A percentile compares a stretch with the other conserved stretches of the same genome.
Evolutionary conservation across 2,329 filamentous ascomycete genomes (phyloP).

Genomic region (Colletotrichum higginsianum): DNA sequence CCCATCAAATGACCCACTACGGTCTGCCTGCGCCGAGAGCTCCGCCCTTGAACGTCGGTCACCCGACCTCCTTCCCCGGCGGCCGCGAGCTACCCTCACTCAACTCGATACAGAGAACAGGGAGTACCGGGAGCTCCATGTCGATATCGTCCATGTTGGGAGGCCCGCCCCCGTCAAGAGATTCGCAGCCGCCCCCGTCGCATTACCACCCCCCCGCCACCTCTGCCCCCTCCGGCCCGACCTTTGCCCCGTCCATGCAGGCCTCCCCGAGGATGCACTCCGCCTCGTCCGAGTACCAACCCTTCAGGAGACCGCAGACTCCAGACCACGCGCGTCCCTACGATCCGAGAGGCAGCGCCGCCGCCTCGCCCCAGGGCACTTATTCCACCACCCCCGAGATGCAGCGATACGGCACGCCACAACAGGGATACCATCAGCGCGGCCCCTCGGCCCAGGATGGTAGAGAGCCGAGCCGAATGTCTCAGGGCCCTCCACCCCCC

Average conservation of each 20-base stretch:
- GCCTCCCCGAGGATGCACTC: slow-evolving; percentile 71
- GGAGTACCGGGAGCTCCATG: slow-evolving; percentile 68
- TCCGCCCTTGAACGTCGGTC: slow-evolving; percentile 59
- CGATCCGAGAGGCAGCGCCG: slow-evolving; percentile 61
- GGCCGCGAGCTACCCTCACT: slow-evolving; percentile 69
- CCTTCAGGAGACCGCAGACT: slow-evolving; percentile 78
- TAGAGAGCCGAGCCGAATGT: slow-evolving; percentile 55
- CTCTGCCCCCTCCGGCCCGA: slow-evolving; percentile 57
- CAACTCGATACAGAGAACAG: slow-evolving; percentile 63
- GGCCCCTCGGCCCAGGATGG: slow-evolving; percentile 65
- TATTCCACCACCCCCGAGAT: slow-evolving; percentile 72
- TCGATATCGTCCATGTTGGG: slow-evolving; percentile 74
- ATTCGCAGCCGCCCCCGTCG: slow-evolving; percentile 56
- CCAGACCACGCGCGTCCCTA: slow-evolving; percentile 77
- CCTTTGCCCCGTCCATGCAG: slow-evolving; percentile 65
- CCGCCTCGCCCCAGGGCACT: slow-evolving; percentile 64
- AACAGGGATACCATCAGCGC: slow-evolving; percentile 64
- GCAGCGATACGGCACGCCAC: slow-evolving; percentile 72
- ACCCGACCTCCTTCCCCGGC: slow-evolving; percentile 61
- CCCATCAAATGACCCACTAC: slow-evolving; percentile 55
- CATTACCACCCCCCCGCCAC: slow-evolving; percentile 59
- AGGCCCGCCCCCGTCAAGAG: slow-evolving; percentile 62
- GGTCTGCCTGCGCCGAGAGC: slow-evolving; percentile 63
- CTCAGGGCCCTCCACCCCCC: slow-evolving; percentile 55
- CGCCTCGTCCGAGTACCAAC: slow-evolving; percentile 70